Evolutionary conservation across 176 grass and related monocot species (phyloP).

Genomic region (Saccharum spontaneum): DNA sequence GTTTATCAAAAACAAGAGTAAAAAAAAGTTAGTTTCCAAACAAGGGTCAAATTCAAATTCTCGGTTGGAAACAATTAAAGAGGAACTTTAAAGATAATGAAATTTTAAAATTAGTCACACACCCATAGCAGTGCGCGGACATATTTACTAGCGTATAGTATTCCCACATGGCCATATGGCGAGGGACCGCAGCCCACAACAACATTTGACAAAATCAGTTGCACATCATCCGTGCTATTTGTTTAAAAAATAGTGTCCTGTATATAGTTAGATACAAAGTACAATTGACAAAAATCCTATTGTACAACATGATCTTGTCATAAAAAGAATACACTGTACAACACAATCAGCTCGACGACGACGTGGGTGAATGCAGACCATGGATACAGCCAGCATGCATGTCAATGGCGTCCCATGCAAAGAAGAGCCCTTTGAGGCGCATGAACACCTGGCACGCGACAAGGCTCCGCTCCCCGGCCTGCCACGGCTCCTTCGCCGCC

Average conservation of each 20-base stretch:
- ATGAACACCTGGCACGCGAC: constrained; percentile 43
- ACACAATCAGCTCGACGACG: not conserved
- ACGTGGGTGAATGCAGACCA: not conserved
- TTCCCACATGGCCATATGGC: not conserved
- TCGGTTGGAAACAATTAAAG: no score
- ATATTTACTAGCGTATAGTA: no score
- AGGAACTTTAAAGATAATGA: no score
- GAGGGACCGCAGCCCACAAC: no score
- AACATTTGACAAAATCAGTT: no score
- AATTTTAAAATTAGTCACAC: no score
- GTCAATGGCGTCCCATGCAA: constrained; percentile 26
- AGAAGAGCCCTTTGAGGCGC: constrained; percentile 24
- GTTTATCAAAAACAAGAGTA: no score
- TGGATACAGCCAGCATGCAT: not conserved
- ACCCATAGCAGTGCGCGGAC: no score
- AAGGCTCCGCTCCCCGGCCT: constrained; percentile 49
- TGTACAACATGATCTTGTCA: not conserved
- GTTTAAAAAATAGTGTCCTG: no score
- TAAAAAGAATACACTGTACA: not conserved
- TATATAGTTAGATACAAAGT: not conserved
- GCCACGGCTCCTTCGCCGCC: not conserved
- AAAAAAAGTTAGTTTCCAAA: no score
- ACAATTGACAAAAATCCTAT: not conserved
- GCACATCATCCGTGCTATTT: no score
- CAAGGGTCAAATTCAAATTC: no score